Conservation (phyloP, 768 basidiomycete species). For the Tricholoma bakamatsutake region DNA sequence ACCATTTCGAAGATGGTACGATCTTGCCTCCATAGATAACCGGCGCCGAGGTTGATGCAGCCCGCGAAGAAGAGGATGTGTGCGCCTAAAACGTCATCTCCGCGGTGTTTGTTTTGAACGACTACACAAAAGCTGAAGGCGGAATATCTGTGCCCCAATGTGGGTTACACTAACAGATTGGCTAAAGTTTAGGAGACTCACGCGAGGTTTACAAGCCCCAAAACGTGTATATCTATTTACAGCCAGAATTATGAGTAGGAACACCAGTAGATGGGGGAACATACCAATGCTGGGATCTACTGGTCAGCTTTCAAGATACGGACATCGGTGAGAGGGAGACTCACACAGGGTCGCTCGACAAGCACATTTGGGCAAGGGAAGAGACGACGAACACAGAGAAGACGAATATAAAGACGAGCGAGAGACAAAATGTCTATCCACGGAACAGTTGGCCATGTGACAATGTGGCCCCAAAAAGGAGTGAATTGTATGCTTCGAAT, state of each 20-base stretch:
- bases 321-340: not conserved
- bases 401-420: not conserved
- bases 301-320: not conserved
- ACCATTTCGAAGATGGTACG: not conserved
- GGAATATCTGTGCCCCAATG: slow-evolving; percentile 7
- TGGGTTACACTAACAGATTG: too few relatives aligned
- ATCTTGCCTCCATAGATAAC: slow-evolving; percentile 1
- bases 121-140: slow-evolving; percentile 6
- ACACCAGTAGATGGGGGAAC: not conserved
- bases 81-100: slow-evolving; percentile 9
- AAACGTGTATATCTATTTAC: not conserved
- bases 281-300: not conserved
- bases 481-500: not conserved
- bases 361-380: not conserved
- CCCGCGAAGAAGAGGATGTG: slow-evolving; percentile 10
- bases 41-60: slow-evolving; percentile 10
- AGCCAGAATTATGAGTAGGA: not conserved
- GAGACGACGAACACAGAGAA: not conserved
- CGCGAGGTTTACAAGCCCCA: slow-evolving; percentile 12
- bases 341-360: not conserved
- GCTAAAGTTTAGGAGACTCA: not conserved
- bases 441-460: not conserved
- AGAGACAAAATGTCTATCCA: not conserved
- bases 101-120: not conserved
- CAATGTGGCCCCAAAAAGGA: not conserved